These are phyloP conservation scores for Acanthamoeba quina DNA, from an alignment of 208 protist genomes.

Conservation along the genomic window DNA sequence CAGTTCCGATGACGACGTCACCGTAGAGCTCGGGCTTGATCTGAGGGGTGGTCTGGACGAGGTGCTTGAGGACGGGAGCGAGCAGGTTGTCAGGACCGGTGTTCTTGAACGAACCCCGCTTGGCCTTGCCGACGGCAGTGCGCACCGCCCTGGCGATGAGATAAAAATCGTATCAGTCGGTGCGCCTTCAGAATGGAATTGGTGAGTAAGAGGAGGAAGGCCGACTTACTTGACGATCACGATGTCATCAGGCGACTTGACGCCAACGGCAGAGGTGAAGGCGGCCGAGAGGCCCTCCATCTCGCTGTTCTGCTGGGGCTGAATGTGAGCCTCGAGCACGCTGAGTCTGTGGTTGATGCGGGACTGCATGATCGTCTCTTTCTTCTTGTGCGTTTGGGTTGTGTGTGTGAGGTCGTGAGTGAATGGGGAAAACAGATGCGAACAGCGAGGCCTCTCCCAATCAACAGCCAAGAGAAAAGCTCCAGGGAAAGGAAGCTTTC, in stretches of 20 bases:
- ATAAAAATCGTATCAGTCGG: too few relatives aligned
- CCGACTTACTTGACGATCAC: conserved; percentile 25
- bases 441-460: too few relatives aligned
- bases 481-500: neutral
- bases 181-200: too few relatives aligned
- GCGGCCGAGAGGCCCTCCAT: conserved; percentile 23
- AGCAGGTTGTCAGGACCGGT: conserved; percentile 78
- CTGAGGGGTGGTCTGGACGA: conserved; percentile 70
- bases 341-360: conserved; percentile 22
- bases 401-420: neutral
- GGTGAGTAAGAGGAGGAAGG: neutral
- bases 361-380: neutral
- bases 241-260: conserved; percentile 63
- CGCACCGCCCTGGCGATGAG: conserved; percentile 31
- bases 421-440: neutral
- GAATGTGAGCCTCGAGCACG: conserved; percentile 21
- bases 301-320: neutral
- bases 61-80: conserved; percentile 78
- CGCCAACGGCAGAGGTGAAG: conserved; percentile 32
- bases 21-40: conserved; percentile 78
- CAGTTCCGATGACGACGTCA: conserved; percentile 80
- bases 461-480: neutral
- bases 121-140: conserved; percentile 81
- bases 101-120: conserved; percentile 82
- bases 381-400: neutral